Base-by-base conservation (phyloP, 1,139 yeast species). In the Zygosaccharomyces pseudobailii region DNA sequence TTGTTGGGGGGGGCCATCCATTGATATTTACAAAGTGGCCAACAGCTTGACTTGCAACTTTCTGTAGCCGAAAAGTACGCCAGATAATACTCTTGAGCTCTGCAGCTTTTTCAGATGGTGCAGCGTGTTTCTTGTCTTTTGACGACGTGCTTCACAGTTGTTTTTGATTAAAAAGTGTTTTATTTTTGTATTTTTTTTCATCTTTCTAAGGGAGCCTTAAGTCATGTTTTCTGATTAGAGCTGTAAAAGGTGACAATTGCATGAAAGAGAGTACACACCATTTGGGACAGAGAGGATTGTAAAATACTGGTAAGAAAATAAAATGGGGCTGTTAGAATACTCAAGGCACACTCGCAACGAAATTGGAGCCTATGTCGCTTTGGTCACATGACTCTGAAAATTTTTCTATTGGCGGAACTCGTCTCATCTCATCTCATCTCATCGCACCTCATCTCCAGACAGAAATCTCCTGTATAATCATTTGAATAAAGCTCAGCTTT, bases 341-440 rank as follows among this genome's bases (percentile, higher is more conserved):
- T 13, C 2, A 1, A 1, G 2, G 17, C 17, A 2, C 17, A 1
- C 17, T 13, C 2, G 17, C 17, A 13, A 13, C 17, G 17, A 13
- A 13, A 2, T 8, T 10, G 10, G 36, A 34, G 17, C 23, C 13
- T 13, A 13, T 13, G 2, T 2, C 17, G 17, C 17, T 13, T 8
- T 5, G 13, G 22, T 36, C 35, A 28, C 45, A 34, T 42, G 45
- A 19, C 9, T 35, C 28, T 36, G 48, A 45, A 51, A 49, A 50
- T 51, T 48, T 47, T 52, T 52, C 46, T 33, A 40, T 20, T 22
- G 23, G 23, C 21, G 32, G 10, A 47, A 36, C 48, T 49, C n/a
- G n/a, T n/a, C n/a, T n/a, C 51, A 50, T 50, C 58, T 49, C 55
- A 55, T 48, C 52, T 45, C 53, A 52, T 47, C 47, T 43, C 55